A percentile compares a stretch with the other conserved stretches of the same genome.
Evolutionary conservation across 148 eudicot genomes (phyloP).

Genomic region (Persicaria tinctoria): DNA sequence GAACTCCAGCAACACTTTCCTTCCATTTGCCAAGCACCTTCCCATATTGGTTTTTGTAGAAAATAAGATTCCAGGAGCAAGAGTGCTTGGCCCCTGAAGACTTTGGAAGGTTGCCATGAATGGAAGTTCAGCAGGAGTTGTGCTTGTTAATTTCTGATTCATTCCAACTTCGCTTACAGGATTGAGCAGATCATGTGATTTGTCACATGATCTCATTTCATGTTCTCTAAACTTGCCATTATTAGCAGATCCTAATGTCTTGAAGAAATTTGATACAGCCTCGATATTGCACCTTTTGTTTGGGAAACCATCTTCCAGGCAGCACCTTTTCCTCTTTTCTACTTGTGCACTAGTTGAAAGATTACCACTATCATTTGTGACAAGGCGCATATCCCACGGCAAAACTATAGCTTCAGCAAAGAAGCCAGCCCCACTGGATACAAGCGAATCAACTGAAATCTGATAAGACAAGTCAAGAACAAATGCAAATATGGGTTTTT

Average conservation of each 20-base stretch:
- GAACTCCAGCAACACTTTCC: conserved; percentile 66
- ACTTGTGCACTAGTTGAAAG: conserved; percentile 8
- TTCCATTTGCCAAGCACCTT: conserved; percentile 20
- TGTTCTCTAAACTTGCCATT: conserved; percentile 13
- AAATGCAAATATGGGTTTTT: not conserved
- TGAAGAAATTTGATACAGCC: conserved; percentile 19
- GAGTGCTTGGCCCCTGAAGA: conserved; percentile 16
- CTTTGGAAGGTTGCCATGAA: conserved; percentile 31
- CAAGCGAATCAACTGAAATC: conserved; percentile 42
- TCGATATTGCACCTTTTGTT: conserved; percentile 58
- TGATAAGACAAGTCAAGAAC: conserved; percentile 15
- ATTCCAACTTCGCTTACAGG: conserved; percentile 21
- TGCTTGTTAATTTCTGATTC: conserved; percentile 6
- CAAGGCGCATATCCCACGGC: conserved; percentile 61
- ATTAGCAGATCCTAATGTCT: conserved; percentile 14
- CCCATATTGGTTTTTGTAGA: conserved; percentile 20
- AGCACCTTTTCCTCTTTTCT: conserved; percentile 20
- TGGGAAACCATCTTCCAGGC: conserved; percentile 18
- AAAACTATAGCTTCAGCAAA: conserved; percentile 71
- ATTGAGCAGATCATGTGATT: conserved; percentile 5
- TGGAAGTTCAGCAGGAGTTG: conserved; percentile 33
- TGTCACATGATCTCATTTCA: conserved; percentile 19
- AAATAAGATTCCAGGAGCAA: conserved; percentile 26
- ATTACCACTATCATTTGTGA: conserved; percentile 19
- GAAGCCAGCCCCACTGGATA: conserved; percentile 30